A percentile compares a stretch with the other conserved stretches of the same genome.
These are phyloP conservation scores for Lecanicillium sp. DNA, from an alignment of 2,329 filamentous ascomycete genomes.

Conservation along the genomic window DNA sequence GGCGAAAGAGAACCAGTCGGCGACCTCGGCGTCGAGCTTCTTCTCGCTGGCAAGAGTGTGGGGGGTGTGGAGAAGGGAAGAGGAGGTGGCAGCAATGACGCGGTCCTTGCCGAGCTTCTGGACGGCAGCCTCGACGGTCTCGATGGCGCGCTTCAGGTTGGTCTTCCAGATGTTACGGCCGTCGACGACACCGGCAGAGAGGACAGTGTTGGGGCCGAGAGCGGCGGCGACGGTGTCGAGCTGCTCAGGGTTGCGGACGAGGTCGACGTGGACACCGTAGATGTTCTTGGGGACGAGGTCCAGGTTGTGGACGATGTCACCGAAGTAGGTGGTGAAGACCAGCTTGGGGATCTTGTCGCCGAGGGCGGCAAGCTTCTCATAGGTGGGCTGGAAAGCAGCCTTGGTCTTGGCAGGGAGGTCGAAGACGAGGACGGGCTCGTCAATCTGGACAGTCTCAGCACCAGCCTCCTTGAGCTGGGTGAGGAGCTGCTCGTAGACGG, in stretches of 20 bases:
- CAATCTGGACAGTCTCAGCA: slow-evolving; percentile 94
- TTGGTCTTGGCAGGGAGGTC: slow-evolving; percentile 86
- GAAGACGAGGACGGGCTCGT: slow-evolving; percentile 94
- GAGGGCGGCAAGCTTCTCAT: slow-evolving; percentile 75
- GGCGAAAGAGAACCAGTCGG: slow-evolving; percentile 98
- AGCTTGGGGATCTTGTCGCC: slow-evolving; percentile 80
- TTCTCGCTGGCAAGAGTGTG: slow-evolving; percentile 98
- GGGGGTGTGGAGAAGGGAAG: slow-evolving; percentile 95
- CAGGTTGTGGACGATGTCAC: slow-evolving; percentile 98
- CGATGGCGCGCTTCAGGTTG: slow-evolving; percentile 93
- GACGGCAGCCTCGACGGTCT: slow-evolving; percentile 79
- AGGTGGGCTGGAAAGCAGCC: slow-evolving; percentile 95
- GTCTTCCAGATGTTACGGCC: slow-evolving; percentile 99
- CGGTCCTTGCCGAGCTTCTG: slow-evolving; percentile 96
- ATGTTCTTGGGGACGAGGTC: slow-evolving; percentile 75
- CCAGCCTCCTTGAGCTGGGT: slow-evolving; percentile 91
- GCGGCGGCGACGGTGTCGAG: slow-evolving; percentile 76
- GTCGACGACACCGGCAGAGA: slow-evolving; percentile 95
- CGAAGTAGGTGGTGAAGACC: slow-evolving; percentile 94
- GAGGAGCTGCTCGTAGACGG: slow-evolving; percentile 90
- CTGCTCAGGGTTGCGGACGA: slow-evolving; percentile 98
- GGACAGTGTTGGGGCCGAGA: slow-evolving; percentile 79
- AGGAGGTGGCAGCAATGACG: slow-evolving; percentile 93
- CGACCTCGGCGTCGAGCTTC: slow-evolving; percentile 89
- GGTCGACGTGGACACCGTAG: slow-evolving; percentile 86